A percentile compares a stretch with the other conserved stretches of the same genome.
Conservation (phyloP, 2,329 filamentous ascomycete species). For the Alternaria longipes region DNA sequence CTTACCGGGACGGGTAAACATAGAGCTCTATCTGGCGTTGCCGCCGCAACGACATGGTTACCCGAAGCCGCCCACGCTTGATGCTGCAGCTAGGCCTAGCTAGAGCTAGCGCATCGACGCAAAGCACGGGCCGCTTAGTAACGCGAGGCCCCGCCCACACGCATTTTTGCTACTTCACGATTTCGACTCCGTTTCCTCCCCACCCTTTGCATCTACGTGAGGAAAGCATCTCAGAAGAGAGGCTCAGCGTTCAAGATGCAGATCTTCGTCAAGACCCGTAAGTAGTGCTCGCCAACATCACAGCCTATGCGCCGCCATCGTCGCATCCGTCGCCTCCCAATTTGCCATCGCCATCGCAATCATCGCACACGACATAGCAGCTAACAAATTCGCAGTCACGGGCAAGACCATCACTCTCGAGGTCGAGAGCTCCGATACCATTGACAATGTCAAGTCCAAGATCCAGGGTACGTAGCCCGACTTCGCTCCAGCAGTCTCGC, state of each 20-base stretch:
- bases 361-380: neutral
- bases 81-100: slow-evolving; percentile 1
- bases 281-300: slow-evolving; percentile 53
- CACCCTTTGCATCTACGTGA: slow-evolving; percentile 20
- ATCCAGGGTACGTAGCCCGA: slow-evolving; percentile 67
- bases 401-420: slow-evolving; percentile 99
- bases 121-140: slow-evolving; percentile 18
- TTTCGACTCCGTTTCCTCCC: slow-evolving; percentile 18
- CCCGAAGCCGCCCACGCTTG: slow-evolving; percentile 2
- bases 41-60: slow-evolving; percentile 8
- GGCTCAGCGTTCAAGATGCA: slow-evolving; percentile 69
- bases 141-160: slow-evolving; percentile 32
- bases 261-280: slow-evolving; percentile 97
- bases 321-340: neutral
- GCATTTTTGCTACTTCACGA: slow-evolving; percentile 26
- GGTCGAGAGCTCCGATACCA: slow-evolving; percentile 99
- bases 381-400: slow-evolving; percentile 70
- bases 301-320: neutral
- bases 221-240: slow-evolving; percentile 17
- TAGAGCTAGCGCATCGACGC: neutral
- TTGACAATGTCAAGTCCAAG: slow-evolving; percentile 99
- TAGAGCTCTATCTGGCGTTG: slow-evolving; percentile 14
- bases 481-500: neutral
- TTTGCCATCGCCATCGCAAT: neutral
- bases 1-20: slow-evolving; percentile 38